These are phyloP conservation scores for Monsonia emarginata DNA, from an alignment of 441 rosid species.

Conservation along the genomic window DNA sequence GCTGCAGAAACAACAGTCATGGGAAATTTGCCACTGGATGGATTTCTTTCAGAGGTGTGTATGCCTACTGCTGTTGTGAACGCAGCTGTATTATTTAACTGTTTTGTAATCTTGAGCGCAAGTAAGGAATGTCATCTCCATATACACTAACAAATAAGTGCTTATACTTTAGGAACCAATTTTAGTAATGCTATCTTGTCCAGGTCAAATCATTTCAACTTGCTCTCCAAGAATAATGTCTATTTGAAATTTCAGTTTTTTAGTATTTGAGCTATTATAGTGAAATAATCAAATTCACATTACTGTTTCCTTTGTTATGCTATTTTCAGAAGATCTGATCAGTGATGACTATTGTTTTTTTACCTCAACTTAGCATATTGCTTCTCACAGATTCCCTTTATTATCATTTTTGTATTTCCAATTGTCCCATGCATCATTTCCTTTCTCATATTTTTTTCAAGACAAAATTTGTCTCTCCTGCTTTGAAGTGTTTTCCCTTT, in stretches of 20 bases:
- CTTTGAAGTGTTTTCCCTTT: background rate
- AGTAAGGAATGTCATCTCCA: background rate
- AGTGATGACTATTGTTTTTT: background rate
- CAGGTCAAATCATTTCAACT: too few species aligned
- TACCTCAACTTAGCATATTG: background rate
- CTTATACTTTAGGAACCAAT: too few species aligned
- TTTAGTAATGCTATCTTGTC: too few species aligned
- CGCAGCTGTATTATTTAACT: background rate
- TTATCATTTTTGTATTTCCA: too few species aligned
- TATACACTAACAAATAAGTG: too few species aligned
- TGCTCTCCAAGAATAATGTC: background rate
- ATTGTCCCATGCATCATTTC: too few species aligned
- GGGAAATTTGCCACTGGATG: conserved; percentile 43
- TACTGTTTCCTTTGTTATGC: background rate
- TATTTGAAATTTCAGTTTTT: background rate
- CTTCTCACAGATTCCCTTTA: too few species aligned
- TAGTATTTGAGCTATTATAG: background rate
- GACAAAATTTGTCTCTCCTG: too few species aligned
- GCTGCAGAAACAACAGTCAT: conserved; percentile 44
- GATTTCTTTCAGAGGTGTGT: conserved; percentile 56
- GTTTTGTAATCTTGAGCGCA: background rate
- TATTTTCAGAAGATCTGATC: background rate
- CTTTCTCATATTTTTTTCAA: too few species aligned
- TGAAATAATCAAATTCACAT: background rate
- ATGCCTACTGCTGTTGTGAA: conserved; percentile 12